Conservation (phyloP, 2,329 filamentous ascomycete genomes). For the Blastomyces emzantsi region DNA sequence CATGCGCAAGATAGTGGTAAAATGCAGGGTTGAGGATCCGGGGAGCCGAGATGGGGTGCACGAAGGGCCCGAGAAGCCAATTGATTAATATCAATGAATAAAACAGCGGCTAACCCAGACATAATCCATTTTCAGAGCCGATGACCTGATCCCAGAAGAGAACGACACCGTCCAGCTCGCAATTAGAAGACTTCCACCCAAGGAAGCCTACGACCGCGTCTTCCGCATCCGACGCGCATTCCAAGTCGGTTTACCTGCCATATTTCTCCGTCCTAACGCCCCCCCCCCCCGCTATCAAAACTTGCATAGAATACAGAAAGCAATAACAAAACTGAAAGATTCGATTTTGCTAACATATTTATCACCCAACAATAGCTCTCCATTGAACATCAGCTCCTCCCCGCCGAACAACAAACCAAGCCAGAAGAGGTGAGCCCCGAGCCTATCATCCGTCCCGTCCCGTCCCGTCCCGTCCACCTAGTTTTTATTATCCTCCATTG, state of each 20-base stretch:
- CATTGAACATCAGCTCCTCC: slow-evolving; percentile 55
- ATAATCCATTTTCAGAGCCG: slow-evolving; percentile 52
- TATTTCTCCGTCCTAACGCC: background rate
- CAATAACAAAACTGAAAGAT: background rate
- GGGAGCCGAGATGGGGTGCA: background rate
- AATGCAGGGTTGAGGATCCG: background rate
- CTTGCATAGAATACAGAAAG: background rate
- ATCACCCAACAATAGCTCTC: slow-evolving; percentile 46
- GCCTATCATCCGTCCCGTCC: slow-evolving; percentile 4
- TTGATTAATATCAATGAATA: background rate
- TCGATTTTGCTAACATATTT: slow-evolving; percentile 7
- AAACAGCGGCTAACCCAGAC: background rate
- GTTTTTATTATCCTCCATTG: slow-evolving; percentile 3
- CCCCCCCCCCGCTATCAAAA: background rate
- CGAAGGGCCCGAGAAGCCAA: background rate
- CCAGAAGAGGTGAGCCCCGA: slow-evolving; percentile 49
- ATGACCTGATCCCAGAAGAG: slow-evolving; percentile 94
- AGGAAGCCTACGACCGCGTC: slow-evolving; percentile 92
- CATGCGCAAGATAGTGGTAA: background rate
- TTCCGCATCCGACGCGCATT: slow-evolving; percentile 94
- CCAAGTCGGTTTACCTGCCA: slow-evolving; percentile 51
- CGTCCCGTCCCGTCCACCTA: slow-evolving; percentile 6
- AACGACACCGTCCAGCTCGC: slow-evolving; percentile 76
- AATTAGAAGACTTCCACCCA: slow-evolving; percentile 78
- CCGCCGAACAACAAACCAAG: slow-evolving; percentile 58